Evolutionary conservation across 2,329 filamentous ascomycete species (phyloP).

Genomic region (Apiospora marii): DNA sequence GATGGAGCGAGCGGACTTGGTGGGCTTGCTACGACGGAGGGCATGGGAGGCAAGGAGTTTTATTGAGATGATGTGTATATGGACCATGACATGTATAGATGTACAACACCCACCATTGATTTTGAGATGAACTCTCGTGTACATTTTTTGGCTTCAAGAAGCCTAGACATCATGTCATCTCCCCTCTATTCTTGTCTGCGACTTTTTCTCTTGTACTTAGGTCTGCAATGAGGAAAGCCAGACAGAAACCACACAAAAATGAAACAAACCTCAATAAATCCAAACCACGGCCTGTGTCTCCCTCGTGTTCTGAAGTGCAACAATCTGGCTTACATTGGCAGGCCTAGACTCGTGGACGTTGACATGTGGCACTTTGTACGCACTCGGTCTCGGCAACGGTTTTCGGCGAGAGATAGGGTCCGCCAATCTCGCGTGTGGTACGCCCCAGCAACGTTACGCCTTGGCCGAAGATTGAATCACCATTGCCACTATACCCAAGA

Average conservation of each 20-base stretch:
- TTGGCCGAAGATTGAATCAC: background rate
- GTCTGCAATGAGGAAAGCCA: slow-evolving; percentile 16
- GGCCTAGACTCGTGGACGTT: slow-evolving; percentile 10
- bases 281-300: background rate
- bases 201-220: slow-evolving; percentile 21
- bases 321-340: background rate
- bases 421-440: slow-evolving; percentile 12
- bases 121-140: slow-evolving; percentile 27
- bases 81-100: slow-evolving; percentile 33
- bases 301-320: slow-evolving; percentile 4
- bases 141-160: slow-evolving; percentile 15
- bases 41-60: slow-evolving; percentile 27
- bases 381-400: background rate
- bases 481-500: background rate
- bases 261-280: slow-evolving; percentile 13
- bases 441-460: slow-evolving; percentile 7
- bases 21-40: slow-evolving; percentile 23
- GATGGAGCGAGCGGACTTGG: slow-evolving; percentile 24
- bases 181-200: slow-evolving; percentile 12
- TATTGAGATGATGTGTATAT: slow-evolving; percentile 27
- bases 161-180: slow-evolving; percentile 22
- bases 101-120: slow-evolving; percentile 34
- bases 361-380: background rate
- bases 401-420: slow-evolving; percentile 1
- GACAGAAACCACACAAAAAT: slow-evolving; percentile 4